Conservation (phyloP, 176 grass and related monocot genomes). For the Cocos nucifera region DNA sequence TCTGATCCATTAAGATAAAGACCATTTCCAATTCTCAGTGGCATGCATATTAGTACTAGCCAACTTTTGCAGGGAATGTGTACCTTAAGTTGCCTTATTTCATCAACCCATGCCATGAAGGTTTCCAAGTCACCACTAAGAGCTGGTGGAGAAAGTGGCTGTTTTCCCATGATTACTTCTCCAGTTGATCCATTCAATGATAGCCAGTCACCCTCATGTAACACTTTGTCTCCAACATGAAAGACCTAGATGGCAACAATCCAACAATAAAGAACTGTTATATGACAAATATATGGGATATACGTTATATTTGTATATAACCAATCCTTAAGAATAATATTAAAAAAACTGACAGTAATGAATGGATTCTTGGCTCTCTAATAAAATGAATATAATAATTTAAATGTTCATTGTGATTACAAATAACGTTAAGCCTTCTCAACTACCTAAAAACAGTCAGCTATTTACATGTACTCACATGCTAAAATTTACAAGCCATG, state of each 20-base stretch:
- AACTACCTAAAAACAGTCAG: too few species aligned
- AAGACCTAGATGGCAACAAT: slow-evolving; percentile 34
- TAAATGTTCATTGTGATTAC: too few species aligned
- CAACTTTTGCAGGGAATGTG: background rate
- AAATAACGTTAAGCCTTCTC: too few species aligned
- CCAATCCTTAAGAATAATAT: too few species aligned
- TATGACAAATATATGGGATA: too few species aligned
- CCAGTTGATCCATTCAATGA: slow-evolving; percentile 97
- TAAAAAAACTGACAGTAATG: too few species aligned
- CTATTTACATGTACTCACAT: too few species aligned
- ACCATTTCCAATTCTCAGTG: too few species aligned
- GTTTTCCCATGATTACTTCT: slow-evolving; percentile 87
- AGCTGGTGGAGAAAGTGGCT: slow-evolving; percentile 72
- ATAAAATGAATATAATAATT: too few species aligned
- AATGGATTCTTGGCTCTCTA: too few species aligned
- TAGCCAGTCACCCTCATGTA: slow-evolving; percentile 83
- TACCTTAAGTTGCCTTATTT: slow-evolving; percentile 83
- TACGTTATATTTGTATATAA: too few species aligned
- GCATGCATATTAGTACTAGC: background rate
- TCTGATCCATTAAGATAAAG: background rate
- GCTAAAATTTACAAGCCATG: too few species aligned
- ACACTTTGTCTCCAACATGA: slow-evolving; percentile 35
- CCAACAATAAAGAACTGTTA: background rate
- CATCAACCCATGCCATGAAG: slow-evolving; percentile 98
- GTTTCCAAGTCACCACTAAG: slow-evolving; percentile 77